These are phyloP conservation scores for Lyophyllum shimeji DNA, from an alignment of 768 basidiomycete genomes.

Conservation along the genomic window DNA sequence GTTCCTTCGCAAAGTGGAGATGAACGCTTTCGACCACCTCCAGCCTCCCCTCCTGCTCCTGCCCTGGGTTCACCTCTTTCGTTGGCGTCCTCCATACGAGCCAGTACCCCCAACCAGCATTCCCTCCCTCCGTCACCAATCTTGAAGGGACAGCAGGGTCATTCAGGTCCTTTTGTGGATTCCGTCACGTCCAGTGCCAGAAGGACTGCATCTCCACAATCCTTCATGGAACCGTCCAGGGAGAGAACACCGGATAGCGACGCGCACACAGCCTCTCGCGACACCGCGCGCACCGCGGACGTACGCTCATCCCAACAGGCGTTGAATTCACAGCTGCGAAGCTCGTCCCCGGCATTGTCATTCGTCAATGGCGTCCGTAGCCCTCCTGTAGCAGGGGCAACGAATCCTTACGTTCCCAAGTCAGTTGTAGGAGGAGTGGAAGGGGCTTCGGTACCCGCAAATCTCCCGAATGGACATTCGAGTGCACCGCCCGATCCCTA, in stretches of 20 bases:
- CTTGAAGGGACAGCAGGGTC: conserved; percentile 3
- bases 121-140: conserved; percentile 17
- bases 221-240: conserved; percentile 2
- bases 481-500: conserved; percentile 35
- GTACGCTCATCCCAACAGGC: conserved; percentile 1
- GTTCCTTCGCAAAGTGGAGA: not conserved
- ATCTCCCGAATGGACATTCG: conserved; percentile 4
- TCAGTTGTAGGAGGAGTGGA: conserved; percentile 6
- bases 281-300: not conserved
- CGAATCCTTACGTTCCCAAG: conserved; percentile 10
- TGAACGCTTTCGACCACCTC: not conserved
- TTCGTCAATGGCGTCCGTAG: conserved; percentile 2
- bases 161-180: conserved; percentile 11
- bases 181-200: not conserved
- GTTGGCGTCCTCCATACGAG: not conserved
- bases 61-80: not conserved
- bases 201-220: conserved; percentile 11
- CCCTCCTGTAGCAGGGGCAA: not conserved
- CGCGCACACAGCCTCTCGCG: conserved; percentile 2
- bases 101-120: conserved; percentile 10
- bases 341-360: conserved; percentile 4
- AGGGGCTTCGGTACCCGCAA: conserved; percentile 6
- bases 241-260: conserved; percentile 3
- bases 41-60: not conserved
- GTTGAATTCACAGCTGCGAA: conserved; percentile 7